A percentile compares a stretch with the other conserved stretches of the same genome.
Evolutionary conservation across 345 rosid genomes (phyloP).

Genomic region (Eucalyptus dawsonii): DNA sequence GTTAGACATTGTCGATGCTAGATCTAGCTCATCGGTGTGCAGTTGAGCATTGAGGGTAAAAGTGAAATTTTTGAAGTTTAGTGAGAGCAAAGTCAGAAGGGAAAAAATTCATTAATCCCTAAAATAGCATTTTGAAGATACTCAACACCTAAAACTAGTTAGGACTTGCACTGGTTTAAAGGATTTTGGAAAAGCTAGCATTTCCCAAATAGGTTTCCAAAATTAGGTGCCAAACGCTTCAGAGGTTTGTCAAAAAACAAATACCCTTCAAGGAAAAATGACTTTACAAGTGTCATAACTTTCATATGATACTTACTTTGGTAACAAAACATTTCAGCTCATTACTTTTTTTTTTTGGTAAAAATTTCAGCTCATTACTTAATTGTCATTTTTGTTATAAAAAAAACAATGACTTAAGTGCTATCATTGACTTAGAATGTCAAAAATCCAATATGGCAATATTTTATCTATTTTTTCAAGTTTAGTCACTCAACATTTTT

Average conservation of each 20-base stretch:
- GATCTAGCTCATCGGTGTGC: neutral
- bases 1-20: neutral
- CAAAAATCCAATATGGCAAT: too few species aligned
- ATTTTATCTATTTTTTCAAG: too few species aligned
- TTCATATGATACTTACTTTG: neutral
- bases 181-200: neutral
- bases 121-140: neutral
- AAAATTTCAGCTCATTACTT: too few species aligned
- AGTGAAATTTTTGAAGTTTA: neutral
- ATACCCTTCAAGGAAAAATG: neutral
- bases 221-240: neutral
- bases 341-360: too few species aligned
- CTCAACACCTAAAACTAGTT: neutral
- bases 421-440: neutral
- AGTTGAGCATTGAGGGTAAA: neutral
- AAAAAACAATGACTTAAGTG: neutral
- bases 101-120: neutral
- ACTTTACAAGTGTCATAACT: too few species aligned
- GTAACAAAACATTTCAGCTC: rapidly evolving
- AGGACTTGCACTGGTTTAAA: neutral
- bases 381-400: too few species aligned
- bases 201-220: neutral
- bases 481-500: neutral
- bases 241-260: neutral
- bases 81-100: neutral